Conservation (phyloP, 2,329 filamentous ascomycete genomes). For the Thelonectria blattea region DNA sequence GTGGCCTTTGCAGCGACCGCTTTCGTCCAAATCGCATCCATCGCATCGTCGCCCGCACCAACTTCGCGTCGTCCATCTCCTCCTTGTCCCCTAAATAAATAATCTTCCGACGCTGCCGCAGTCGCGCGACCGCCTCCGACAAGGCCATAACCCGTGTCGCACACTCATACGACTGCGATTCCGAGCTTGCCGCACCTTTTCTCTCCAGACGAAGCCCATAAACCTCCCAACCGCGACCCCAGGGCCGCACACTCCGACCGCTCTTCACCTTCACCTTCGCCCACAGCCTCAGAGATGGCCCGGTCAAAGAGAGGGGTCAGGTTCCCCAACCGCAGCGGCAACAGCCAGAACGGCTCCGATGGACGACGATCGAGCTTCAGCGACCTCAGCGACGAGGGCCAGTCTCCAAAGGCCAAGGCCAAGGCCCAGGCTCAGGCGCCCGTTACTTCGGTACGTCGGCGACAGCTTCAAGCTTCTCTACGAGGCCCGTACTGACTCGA, state of each 20-base stretch:
- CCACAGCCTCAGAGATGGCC: constrained; percentile 38
- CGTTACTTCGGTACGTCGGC: constrained; percentile 44
- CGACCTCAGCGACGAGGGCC: constrained; percentile 65
- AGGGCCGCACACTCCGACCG: not conserved
- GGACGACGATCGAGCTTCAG: constrained; percentile 74
- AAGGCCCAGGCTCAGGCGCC: constrained; percentile 41
- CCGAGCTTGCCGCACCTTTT: not conserved
- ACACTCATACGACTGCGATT: not conserved
- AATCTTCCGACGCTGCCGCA: constrained; percentile 20
- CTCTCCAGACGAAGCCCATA: not conserved
- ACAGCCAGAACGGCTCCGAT: constrained; percentile 46
- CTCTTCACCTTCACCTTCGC: constrained; percentile 5
- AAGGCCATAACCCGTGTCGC: not conserved
- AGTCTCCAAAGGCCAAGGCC: constrained; percentile 39
- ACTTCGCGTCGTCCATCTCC: not conserved
- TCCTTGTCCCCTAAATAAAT: not conserved
- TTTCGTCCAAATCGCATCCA: not conserved
- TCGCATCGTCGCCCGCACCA: not conserved
- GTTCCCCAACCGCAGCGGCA: constrained; percentile 56
- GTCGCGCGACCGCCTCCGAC: constrained; percentile 10
- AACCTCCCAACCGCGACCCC: not conserved
- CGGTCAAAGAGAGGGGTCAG: constrained; percentile 58
- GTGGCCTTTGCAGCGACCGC: not conserved
- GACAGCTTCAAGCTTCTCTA: not conserved
- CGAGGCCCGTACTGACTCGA: constrained; percentile 26